Evolutionary conservation across 208 protist genomes (phyloP).

Genomic region (Trypanosoma cruzi): DNA sequence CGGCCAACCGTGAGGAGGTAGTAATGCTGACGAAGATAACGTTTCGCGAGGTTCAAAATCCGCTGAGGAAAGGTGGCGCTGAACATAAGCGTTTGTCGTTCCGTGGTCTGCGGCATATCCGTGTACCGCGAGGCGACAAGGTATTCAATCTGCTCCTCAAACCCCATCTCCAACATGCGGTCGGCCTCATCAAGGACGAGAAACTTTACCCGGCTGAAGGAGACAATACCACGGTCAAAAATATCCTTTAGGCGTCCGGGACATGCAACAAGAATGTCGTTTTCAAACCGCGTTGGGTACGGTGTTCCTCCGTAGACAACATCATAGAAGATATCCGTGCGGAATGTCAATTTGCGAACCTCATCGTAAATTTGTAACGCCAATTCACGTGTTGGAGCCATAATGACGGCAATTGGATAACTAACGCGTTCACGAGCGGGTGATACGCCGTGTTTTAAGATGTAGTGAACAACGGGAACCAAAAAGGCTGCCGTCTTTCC

Average conservation of each 20-base stretch:
- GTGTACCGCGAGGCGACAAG: constrained; percentile 94
- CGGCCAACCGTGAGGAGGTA: constrained; percentile 97
- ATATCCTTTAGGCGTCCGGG: constrained; percentile 91
- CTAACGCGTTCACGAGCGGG: constrained; percentile 54
- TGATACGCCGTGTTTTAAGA: constrained; percentile 90
- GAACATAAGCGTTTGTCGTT: constrained; percentile 99
- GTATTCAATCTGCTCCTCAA: constrained; percentile 98
- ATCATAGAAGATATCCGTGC: constrained; percentile 92
- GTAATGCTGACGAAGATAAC: constrained; percentile 97
- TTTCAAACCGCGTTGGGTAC: constrained; percentile 93
- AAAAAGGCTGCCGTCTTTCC: constrained; percentile 98
- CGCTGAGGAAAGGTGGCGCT: constrained; percentile 98
- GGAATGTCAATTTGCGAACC: constrained; percentile 95
- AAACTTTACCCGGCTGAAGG: constrained; percentile 89
- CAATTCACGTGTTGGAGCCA: constrained; percentile 97
- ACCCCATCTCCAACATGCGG: constrained; percentile 99
- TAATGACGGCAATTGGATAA: constrained; percentile 85
- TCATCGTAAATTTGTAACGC: constrained; percentile 97
- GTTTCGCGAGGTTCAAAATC: constrained; percentile 97
- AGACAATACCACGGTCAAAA: constrained; percentile 81
- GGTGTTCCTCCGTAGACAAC: constrained; percentile 98
- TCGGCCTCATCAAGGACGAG: constrained; percentile 98
- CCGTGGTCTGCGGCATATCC: constrained; percentile 91
- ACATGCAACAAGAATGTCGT: constrained; percentile 95
- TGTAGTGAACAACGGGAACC: constrained; percentile 95